These are phyloP conservation scores for Cardiospermum halicacabum DNA, from an alignment of 345 rosid species.

Conservation along the genomic window DNA sequence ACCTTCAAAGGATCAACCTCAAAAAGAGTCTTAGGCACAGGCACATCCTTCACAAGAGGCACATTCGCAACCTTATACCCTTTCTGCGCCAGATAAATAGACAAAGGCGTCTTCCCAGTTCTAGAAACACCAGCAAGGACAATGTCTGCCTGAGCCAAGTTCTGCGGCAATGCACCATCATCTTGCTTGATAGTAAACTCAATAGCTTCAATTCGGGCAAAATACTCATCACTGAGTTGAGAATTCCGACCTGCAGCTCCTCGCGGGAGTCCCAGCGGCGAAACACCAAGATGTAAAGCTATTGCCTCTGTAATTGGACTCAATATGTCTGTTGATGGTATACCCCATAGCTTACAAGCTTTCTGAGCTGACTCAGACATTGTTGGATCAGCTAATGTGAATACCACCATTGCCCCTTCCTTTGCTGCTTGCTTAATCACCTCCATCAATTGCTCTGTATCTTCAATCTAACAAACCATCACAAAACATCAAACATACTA, in stretches of 20 bases:
- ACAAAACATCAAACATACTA: too few relatives aligned
- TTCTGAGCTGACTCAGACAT: constrained; percentile 65
- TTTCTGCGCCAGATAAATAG: constrained; percentile 76
- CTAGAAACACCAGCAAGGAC: constrained; percentile 82
- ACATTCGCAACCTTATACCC: constrained; percentile 86
- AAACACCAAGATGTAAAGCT: constrained; percentile 75
- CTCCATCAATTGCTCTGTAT: constrained; percentile 61
- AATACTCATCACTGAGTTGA: constrained; percentile 66
- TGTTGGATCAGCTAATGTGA: constrained; percentile 74
- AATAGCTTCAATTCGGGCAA: constrained; percentile 63
- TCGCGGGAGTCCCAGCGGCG: constrained; percentile 81
- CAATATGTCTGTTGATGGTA: constrained; percentile 67
- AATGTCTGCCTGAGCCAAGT: constrained; percentile 64
- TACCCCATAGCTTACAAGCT: constrained; percentile 65
- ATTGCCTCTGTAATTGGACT: constrained; percentile 84
- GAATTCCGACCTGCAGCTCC: constrained; percentile 50
- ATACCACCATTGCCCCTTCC: constrained; percentile 71
- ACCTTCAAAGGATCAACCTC: constrained; percentile 62
- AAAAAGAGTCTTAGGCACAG: constrained; percentile 59
- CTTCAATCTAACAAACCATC: constrained; percentile 67
- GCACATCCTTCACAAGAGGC: constrained; percentile 70
- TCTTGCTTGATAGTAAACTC: constrained; percentile 92
- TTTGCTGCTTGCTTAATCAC: constrained; percentile 79
- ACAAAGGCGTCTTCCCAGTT: constrained; percentile 80
- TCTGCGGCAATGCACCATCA: constrained; percentile 75